phyloP scores from a whole-genome alignment of 768 basidiomycete genomes.

The Gloeostereum incarnatum region DNA sequence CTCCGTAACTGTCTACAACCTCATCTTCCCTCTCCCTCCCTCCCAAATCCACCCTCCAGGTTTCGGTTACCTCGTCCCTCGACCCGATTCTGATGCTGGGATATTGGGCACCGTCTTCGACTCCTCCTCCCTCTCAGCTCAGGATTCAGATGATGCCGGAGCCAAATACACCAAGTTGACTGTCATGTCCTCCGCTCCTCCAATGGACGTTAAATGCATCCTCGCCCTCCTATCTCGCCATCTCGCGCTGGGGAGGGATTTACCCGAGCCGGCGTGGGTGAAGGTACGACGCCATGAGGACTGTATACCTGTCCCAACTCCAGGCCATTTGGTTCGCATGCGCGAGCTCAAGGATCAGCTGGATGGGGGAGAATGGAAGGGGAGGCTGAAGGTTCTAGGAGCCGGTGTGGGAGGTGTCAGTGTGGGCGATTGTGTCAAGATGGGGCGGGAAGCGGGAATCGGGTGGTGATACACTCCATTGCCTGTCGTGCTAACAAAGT shows the following conservation, averaged over 20 bases:
- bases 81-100: conserved; percentile 48
- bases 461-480: no score
- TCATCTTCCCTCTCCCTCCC: conserved; percentile 59
- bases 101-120: conserved; percentile 90
- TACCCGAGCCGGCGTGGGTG: conserved; percentile 50
- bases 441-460: conserved; percentile 25
- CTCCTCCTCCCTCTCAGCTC: conserved; percentile 59
- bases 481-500: no score
- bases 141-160: conserved; percentile 23
- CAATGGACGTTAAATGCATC: conserved; percentile 20
- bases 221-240: conserved; percentile 16
- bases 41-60: conserved; percentile 65
- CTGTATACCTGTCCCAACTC: conserved; percentile 73
- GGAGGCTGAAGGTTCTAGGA: conserved; percentile 59
- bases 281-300: conserved; percentile 42
- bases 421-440: conserved; percentile 76
- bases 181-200: conserved; percentile 85
- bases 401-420: conserved; percentile 84
- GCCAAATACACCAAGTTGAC: conserved; percentile 82
- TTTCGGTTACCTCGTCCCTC: conserved; percentile 92
- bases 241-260: conserved; percentile 35
- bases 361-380: conserved; percentile 27
- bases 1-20: conserved; percentile 81
- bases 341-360: conserved; percentile 41
- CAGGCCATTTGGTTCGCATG: conserved; percentile 70